Base-by-base conservation (phyloP, 1,284 basidiomycete species). In the Paramarasmius palmivorus region DNA sequence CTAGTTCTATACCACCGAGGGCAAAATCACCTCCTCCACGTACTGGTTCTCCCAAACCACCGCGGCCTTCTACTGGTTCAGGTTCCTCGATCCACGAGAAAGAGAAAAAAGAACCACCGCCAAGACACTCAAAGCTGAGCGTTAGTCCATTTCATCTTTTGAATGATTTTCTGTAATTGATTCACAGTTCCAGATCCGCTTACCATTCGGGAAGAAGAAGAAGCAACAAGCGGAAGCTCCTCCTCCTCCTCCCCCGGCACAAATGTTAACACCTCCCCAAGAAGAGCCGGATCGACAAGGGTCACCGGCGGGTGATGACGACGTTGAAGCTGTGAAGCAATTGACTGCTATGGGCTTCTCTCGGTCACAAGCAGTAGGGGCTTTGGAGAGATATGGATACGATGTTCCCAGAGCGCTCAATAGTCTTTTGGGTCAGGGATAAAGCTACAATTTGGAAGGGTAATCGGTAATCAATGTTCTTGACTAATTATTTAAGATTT, bases 261-360 rank as follows among this genome's bases (percentile, higher is more conserved):
- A 76, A 41, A 64, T 71, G 55, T 65, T 78, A 10, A 65, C 77
- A 54, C 72, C 82, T 64, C 68, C 76, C 19, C 62, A 75, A n/a
- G 82, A 84, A 53, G 78, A 82, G 52, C 71, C 79, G 8, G 57
- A 60, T 23, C 65, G 72, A 40, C 65, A 62, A 14, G 62, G 61
- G 6, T 80, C 84, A 4, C 82, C 87, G 0, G 79, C 78, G 2
- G 75, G 77, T 9, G 86, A 86, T 26, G 90, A 91, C 57, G 92
- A 93, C 58, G 83, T 87, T 4, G 84, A 87, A 59, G 73, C 83
- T 0, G 88, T 94, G 32, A 92, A 89, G 65, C 85, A 87, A 61
- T 73, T 94, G 41, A 82, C 81, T 46, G 79, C 77, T 26, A 93
- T 94, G 91, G 92, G 92, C 36, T 94, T 94, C 74, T 86, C 79